phyloP scores from a whole-genome alignment of 1,284 basidiomycete genomes.

The Singerocomus rubriflavus region DNA sequence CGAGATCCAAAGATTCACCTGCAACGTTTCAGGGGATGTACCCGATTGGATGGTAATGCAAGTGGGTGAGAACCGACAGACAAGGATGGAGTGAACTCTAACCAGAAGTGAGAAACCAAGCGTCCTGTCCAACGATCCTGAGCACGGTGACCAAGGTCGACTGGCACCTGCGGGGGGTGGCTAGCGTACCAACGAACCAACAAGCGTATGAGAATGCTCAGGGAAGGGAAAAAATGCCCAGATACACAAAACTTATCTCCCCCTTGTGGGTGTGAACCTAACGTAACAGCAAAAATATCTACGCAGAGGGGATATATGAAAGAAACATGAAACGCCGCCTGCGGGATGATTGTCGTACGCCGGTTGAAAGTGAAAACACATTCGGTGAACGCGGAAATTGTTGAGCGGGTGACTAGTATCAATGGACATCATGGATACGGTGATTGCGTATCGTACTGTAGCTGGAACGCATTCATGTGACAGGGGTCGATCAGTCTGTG shows the following conservation, averaged over 20 bases:
- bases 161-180: not conserved
- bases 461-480: conserved; percentile 10
- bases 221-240: conserved; percentile 2
- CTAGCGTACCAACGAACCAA: not conserved
- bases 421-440: not conserved
- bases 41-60: not conserved
- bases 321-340: conserved; percentile 7
- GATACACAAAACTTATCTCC: conserved; percentile 10
- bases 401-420: not conserved
- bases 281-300: conserved; percentile 17
- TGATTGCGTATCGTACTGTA: not conserved
- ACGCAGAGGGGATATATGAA: conserved; percentile 4
- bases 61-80: not conserved
- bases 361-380: conserved; percentile 2
- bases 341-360: conserved; percentile 4
- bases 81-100: not conserved
- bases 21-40: not conserved
- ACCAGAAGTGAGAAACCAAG: not conserved
- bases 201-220: conserved; percentile 5
- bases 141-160: not conserved
- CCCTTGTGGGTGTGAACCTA: conserved; percentile 16
- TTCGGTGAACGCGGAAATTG: conserved; percentile 20
- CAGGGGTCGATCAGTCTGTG: conserved; percentile 15
- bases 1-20: not conserved
- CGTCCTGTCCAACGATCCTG: not conserved